These are phyloP conservation scores for Isochrysis galbana DNA, from an alignment of 78 protist genomes.

Conservation along the genomic window DNA sequence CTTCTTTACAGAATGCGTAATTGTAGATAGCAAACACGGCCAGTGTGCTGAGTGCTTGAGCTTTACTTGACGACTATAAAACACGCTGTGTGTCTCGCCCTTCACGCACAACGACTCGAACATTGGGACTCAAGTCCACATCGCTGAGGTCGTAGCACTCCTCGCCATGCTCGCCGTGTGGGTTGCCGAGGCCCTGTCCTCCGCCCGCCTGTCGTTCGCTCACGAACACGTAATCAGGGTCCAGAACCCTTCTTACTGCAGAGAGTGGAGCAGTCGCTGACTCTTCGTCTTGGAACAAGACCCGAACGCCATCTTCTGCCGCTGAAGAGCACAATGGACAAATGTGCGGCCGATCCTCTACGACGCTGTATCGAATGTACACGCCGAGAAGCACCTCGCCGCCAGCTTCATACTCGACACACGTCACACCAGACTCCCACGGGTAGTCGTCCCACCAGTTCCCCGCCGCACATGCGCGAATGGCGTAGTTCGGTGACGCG, in stretches of 20 bases:
- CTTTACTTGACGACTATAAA: too few species aligned
- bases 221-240: neutral
- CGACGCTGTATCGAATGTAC: neutral
- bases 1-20: too few species aligned
- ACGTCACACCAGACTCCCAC: neutral
- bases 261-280: neutral
- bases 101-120: conserved; percentile 1
- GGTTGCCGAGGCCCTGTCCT: conserved; percentile 8
- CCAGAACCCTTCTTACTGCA: neutral
- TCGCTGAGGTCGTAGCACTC: conserved; percentile 8
- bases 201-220: conserved; percentile 6
- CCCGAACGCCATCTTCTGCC: neutral
- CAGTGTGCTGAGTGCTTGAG: too few species aligned
- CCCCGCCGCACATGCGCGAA: too few species aligned
- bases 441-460: neutral
- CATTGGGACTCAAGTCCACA: neutral
- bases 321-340: neutral
- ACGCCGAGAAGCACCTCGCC: neutral
- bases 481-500: too few species aligned
- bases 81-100: neutral
- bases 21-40: too few species aligned
- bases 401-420: neutral
- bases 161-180: conserved; percentile 28
- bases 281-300: neutral
- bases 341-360: neutral